Evolutionary conservation across 495 filamentous ascomycete genomes (phyloP), one percentile per base, ranked within the genome.

Genomic region (Aspergillus incahuasiensis): DNA sequence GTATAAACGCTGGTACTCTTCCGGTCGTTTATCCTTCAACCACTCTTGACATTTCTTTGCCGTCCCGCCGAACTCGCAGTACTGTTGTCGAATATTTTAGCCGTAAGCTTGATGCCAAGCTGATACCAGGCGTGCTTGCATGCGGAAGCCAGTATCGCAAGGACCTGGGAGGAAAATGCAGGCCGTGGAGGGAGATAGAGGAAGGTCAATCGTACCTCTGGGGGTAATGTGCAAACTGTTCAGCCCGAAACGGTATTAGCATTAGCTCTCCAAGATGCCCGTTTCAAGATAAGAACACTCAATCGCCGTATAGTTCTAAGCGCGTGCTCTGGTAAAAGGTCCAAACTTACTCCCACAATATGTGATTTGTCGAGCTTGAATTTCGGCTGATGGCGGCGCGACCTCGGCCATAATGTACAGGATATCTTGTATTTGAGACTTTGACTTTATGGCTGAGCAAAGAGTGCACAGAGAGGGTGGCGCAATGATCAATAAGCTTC

Each of bases 51-150:
- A 98, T 77, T 96, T 97, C 74, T 90, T 95, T n/a, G 87, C 84
- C n/a, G 92, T 96, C 49, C 88, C 92, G 63, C 94, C 92, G 70
- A 96, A 97, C 73, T 97, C 95, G 75, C 94, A 98, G 74, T 96
- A 98, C 94, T 98, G 74, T 52, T 19, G 25, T 19, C 7, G 6
- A 2, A 42, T 11, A 35, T 35, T 5, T 35, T 35, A 35, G 12
- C 32, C 9, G 6, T 11, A 28, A 2, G 13, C 32, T 35, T 2
- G 12, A 9, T 7, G 3, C 13, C 9, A 15, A 28, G n/a, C 43
- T 12, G 24, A 46, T n/a, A 28, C 11, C 22, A 18, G 43, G 1
- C 30, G 8, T 16, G 6, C 13, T n/a, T 28, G 12, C 2, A 40
- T 40, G 38, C 21, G 21, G 41, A 22, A 45, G 21, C 21, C 9